phyloP scores from a whole-genome alignment of 495 filamentous ascomycete genomes.

The Aspergillus olivimuriae region DNA sequence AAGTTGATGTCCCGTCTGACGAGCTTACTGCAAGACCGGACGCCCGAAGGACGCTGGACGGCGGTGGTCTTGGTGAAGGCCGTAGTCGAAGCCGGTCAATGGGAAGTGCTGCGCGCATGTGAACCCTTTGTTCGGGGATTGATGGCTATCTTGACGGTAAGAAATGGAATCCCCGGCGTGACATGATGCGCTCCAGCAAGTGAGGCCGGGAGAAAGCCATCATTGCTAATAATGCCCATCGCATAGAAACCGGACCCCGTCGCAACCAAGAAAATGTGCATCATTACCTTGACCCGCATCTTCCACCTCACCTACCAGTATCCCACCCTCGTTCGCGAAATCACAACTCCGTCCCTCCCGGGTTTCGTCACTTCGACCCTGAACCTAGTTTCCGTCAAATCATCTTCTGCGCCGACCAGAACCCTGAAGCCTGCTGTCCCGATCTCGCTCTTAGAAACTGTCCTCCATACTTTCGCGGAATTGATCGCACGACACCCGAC shows the following conservation, averaged over 20 bases:
- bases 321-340: conserved; percentile 76
- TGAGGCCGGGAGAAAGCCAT: not conserved
- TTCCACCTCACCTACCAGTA: conserved; percentile 75
- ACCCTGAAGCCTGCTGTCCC: conserved; percentile 36
- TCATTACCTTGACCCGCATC: conserved; percentile 73
- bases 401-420: conserved; percentile 33
- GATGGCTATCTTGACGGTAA: conserved; percentile 62
- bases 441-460: conserved; percentile 53
- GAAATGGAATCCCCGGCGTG: conserved; percentile 2
- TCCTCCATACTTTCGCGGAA: conserved; percentile 57
- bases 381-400: conserved; percentile 51
- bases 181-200: conserved; percentile 4
- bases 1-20: conserved; percentile 73
- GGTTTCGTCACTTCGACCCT: conserved; percentile 67
- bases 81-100: conserved; percentile 72
- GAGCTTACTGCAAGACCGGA: conserved; percentile 67
- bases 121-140: conserved; percentile 68
- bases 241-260: conserved; percentile 64
- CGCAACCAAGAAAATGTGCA: conserved; percentile 63
- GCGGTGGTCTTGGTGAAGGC: conserved; percentile 73
- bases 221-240: conserved; percentile 4
- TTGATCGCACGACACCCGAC: conserved; percentile 73
- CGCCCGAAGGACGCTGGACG: conserved; percentile 63
- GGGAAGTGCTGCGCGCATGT: conserved; percentile 64
- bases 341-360: conserved; percentile 76